Percentiles rank a stretch among this genome's conserved stretches.
Conservation (phyloP, 2,329 filamentous ascomycete genomes). For the Golovinomyces cichoracearum region DNA sequence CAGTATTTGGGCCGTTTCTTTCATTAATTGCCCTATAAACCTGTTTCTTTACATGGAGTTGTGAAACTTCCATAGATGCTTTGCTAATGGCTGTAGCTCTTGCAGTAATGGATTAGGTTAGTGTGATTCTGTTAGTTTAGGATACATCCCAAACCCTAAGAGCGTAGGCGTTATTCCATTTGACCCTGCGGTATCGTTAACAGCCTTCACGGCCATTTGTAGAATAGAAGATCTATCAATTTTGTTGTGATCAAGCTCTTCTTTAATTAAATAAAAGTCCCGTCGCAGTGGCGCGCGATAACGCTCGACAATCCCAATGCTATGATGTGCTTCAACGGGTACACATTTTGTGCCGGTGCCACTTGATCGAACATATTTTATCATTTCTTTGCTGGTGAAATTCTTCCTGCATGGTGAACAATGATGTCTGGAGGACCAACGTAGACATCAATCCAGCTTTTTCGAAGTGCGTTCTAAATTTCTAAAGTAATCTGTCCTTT, state of each 20-base stretch:
- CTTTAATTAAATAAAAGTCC: neutral
- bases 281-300: conserved; percentile 1
- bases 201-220: conserved; percentile 1
- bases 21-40: neutral
- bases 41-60: neutral
- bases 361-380: neutral
- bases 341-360: neutral
- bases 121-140: neutral
- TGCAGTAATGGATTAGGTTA: neutral
- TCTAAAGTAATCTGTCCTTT: neutral
- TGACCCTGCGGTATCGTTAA: neutral
- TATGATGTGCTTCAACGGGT: conserved; percentile 2
- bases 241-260: neutral
- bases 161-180: neutral
- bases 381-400: conserved; percentile 4
- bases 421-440: conserved; percentile 2
- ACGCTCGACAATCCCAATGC: conserved; percentile 2
- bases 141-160: neutral
- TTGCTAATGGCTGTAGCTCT: conserved; percentile 2
- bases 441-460: conserved; percentile 3
- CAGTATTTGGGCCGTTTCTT: conserved; percentile 1
- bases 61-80: conserved; percentile 2
- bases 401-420: conserved; percentile 1
- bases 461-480: conserved; percentile 1
- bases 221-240: neutral